phyloP scores from a whole-genome alignment of 2,329 filamentous ascomycete species.

The Hirsutella rhossiliensis region DNA sequence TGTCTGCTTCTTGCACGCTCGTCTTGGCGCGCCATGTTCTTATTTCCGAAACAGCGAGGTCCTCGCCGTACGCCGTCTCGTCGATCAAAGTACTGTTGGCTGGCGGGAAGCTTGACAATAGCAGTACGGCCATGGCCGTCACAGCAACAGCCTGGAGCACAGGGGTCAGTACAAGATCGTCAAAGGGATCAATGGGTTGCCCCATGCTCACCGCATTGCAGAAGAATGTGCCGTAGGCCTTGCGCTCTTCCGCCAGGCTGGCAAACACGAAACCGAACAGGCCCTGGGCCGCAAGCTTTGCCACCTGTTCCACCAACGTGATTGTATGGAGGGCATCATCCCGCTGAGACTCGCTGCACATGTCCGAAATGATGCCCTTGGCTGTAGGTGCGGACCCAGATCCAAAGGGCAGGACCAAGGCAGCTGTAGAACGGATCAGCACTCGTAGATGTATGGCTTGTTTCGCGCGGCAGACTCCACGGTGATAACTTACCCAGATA shows the following conservation, averaged over 20 bases:
- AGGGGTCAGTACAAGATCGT: not conserved
- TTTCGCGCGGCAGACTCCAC: too few species aligned
- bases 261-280: conserved; percentile 58
- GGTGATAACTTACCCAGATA: conserved; percentile 36
- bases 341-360: conserved; percentile 50
- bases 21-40: too few species aligned
- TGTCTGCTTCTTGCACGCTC: too few species aligned
- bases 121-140: not conserved
- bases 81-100: not conserved
- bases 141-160: not conserved
- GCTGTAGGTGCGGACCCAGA: conserved; percentile 58
- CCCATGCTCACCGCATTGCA: conserved; percentile 44
- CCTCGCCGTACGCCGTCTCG: not conserved
- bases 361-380: conserved; percentile 62
- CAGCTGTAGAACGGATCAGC: conserved; percentile 26
- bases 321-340: conserved; percentile 58
- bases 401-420: conserved; percentile 52
- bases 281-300: conserved; percentile 48
- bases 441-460: not conserved
- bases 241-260: conserved; percentile 45
- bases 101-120: not conserved
- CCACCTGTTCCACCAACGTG: conserved; percentile 58
- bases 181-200: not conserved
- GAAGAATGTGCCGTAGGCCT: conserved; percentile 51
- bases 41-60: too few species aligned